Evolutionary conservation across 2,329 filamentous ascomycete genomes (phyloP).

Genomic region (Ceratocystis destructans): DNA sequence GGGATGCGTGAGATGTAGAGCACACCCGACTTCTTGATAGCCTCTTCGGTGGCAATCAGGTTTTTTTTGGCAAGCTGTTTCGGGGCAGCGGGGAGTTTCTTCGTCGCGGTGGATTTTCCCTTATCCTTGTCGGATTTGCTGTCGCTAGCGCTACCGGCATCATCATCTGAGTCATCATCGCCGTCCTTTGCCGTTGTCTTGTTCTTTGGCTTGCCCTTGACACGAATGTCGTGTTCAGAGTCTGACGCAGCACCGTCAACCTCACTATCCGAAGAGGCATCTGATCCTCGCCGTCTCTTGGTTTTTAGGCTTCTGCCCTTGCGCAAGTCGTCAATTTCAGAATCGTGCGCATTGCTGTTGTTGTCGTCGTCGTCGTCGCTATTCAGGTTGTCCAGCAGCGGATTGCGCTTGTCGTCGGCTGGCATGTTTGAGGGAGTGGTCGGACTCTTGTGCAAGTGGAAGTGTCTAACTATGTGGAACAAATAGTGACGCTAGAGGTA

Average conservation of each 20-base stretch:
- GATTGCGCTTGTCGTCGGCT: constrained; percentile 22
- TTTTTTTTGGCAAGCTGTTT: constrained; percentile 48
- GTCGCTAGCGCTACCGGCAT: constrained; percentile 35
- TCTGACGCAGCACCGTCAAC: constrained; percentile 18
- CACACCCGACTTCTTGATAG: constrained; percentile 61
- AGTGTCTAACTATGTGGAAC: neutral
- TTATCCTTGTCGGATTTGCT: constrained; percentile 38
- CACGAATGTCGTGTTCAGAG: constrained; percentile 25
- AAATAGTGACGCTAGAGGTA: neutral
- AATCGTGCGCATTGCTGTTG: constrained; percentile 38
- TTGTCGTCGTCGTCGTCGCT: constrained; percentile 39
- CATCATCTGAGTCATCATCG: constrained; percentile 21
- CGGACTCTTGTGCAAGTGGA: neutral
- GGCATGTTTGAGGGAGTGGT: constrained; percentile 6
- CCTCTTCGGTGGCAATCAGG: constrained; percentile 48
- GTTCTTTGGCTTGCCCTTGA: constrained; percentile 23
- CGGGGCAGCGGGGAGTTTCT: constrained; percentile 15
- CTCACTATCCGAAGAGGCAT: constrained; percentile 19
- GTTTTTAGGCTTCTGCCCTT: constrained; percentile 52
- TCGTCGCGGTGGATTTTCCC: neutral
- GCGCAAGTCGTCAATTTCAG: constrained; percentile 50
- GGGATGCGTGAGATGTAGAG: constrained; percentile 74
- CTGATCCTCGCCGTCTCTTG: constrained; percentile 44
- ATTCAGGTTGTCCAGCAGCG: constrained; percentile 28
- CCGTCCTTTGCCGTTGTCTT: constrained; percentile 25